These are phyloP conservation scores for Lentinula detonsa DNA, from an alignment of 768 basidiomycete species.

Conservation along the genomic window DNA sequence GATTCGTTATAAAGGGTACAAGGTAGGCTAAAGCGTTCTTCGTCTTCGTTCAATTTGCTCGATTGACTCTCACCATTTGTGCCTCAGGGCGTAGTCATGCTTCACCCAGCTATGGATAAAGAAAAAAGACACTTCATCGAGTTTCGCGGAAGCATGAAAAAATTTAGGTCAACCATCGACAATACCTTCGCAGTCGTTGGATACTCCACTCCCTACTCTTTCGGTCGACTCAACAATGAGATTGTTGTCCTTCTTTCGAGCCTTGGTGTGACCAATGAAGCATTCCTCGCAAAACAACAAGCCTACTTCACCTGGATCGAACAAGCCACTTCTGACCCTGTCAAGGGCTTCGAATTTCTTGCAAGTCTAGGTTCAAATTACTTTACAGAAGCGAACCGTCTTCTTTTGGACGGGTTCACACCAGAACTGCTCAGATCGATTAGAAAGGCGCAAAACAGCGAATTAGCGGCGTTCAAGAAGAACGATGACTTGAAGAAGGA, in stretches of 20 bases:
- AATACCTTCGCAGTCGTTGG: slow-evolving; percentile 64
- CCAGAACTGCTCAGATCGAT: slow-evolving; percentile 34
- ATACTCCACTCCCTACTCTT: slow-evolving; percentile 56
- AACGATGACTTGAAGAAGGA: slow-evolving; percentile 39
- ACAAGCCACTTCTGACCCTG: slow-evolving; percentile 38
- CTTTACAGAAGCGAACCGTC: slow-evolving; percentile 37
- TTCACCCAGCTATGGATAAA: slow-evolving; percentile 51
- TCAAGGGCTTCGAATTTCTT: slow-evolving; percentile 50
- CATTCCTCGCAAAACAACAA: slow-evolving; percentile 47
- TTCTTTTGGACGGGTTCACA: slow-evolving; percentile 48
- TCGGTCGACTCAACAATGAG: slow-evolving; percentile 65
- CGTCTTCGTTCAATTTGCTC: neutral
- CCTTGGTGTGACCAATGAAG: slow-evolving; percentile 52
- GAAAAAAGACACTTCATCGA: slow-evolving; percentile 41
- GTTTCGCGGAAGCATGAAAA: slow-evolving; percentile 68
- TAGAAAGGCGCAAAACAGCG: slow-evolving; percentile 36
- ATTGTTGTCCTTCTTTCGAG: slow-evolving; percentile 61
- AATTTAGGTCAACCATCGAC: slow-evolving; percentile 51
- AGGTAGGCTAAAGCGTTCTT: slow-evolving; percentile 14
- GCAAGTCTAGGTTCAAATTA: slow-evolving; percentile 41
- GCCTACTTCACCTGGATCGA: slow-evolving; percentile 56
- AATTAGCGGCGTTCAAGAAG: slow-evolving; percentile 43
- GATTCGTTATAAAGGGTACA: slow-evolving; percentile 69
- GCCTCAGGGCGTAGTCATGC: slow-evolving; percentile 50
- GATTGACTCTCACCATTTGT: neutral